A percentile compares a stretch with the other conserved stretches of the same genome.
phyloP scores from a whole-genome alignment of 495 filamentous ascomycete species.

The Chlorociboria aeruginascens region DNA sequence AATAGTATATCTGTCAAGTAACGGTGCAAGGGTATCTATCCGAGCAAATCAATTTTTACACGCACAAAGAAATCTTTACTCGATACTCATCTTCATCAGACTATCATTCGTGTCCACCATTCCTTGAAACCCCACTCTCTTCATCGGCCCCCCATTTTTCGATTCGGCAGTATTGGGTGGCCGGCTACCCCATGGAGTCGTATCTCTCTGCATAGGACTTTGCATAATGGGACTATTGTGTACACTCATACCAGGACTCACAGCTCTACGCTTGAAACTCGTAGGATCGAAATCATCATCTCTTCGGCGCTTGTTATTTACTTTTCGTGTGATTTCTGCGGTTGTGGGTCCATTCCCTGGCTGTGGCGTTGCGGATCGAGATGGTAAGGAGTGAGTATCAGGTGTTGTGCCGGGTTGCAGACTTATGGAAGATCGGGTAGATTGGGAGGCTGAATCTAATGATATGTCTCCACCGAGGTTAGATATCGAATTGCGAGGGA shows the following conservation, averaged over 20 bases:
- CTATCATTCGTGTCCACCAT: conserved; percentile 95
- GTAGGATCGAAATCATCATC: conserved; percentile 88
- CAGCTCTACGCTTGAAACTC: conserved; percentile 84
- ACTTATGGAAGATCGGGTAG: conserved; percentile 9
- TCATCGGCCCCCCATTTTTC: conserved; percentile 22
- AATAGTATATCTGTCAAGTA: too few relatives aligned
- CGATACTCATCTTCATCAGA: conserved; percentile 96
- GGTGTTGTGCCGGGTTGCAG: conserved; percentile 1
- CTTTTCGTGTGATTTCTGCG: conserved; percentile 52
- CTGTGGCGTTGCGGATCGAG: conserved; percentile 26
- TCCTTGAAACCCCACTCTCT: conserved; percentile 76
- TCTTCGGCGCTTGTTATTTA: conserved; percentile 64
- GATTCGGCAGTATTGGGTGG: conserved; percentile 33
- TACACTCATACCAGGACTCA: conserved; percentile 84
- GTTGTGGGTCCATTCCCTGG: conserved; percentile 31
- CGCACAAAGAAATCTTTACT: conserved; percentile 27
- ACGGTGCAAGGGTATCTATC: too few relatives aligned
- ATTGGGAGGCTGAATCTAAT: conserved; percentile 52
- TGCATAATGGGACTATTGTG: conserved; percentile 86
- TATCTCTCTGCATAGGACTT: conserved; percentile 59
- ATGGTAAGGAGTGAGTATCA: conserved; percentile 28
- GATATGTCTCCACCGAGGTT: conserved; percentile 48
- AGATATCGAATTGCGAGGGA: conserved; percentile 14
- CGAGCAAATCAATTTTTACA: too few relatives aligned
- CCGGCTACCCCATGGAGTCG: conserved; percentile 58